Evolutionary conservation across 495 filamentous ascomycete genomes (phyloP).

Genomic region (Podospora pseudocomata): DNA sequence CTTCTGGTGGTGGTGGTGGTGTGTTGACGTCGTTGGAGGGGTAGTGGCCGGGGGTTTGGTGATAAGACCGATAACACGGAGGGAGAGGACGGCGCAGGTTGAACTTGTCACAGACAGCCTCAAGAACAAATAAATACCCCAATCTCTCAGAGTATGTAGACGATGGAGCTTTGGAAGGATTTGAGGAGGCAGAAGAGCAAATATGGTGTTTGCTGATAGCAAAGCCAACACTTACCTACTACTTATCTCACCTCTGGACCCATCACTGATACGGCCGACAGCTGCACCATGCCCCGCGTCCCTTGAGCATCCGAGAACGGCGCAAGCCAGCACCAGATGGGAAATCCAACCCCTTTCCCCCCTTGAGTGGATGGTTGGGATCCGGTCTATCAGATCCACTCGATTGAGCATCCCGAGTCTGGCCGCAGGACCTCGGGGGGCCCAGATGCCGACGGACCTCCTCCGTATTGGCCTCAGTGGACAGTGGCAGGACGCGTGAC

Average conservation of each 20-base stretch:
- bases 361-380: background rate
- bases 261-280: slow-evolving; percentile 5
- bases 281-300: slow-evolving; percentile 2
- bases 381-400: background rate
- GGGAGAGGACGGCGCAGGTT: background rate
- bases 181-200: background rate
- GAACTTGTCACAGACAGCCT: background rate
- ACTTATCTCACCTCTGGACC: background rate
- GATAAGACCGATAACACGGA: background rate
- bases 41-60: background rate
- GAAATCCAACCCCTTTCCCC: background rate
- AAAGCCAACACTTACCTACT: background rate
- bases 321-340: background rate
- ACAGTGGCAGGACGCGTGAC: background rate
- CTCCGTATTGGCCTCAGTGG: too few species aligned
- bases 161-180: background rate
- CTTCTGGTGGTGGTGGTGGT: background rate
- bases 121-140: background rate
- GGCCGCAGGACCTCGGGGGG: background rate
- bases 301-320: slow-evolving; percentile 7
- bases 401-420: background rate
- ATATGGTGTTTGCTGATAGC: background rate
- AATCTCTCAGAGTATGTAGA: background rate
- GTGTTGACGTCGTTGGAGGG: slow-evolving; percentile 6
- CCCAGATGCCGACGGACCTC: background rate